phyloP scores from a whole-genome alignment of 192 early-diverging fungal genomes.

The Cetraspora pellucida region DNA sequence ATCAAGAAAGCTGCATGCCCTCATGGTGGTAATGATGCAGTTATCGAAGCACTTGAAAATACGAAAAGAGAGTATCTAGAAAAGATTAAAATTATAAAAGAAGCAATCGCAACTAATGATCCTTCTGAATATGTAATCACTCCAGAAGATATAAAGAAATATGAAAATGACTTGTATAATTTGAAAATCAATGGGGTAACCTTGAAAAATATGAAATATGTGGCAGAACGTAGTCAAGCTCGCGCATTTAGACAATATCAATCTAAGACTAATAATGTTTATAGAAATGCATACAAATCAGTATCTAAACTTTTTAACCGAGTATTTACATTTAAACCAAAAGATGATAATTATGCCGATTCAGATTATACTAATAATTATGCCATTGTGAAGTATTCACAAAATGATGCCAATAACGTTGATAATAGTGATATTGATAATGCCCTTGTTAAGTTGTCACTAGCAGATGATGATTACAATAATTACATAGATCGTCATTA shows the following conservation, averaged over 20 bases:
- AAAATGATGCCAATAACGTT: too few relatives aligned
- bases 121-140: slow-evolving; percentile 17
- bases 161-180: slow-evolving; percentile 32
- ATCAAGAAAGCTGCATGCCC: slow-evolving; percentile 24
- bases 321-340: too few relatives aligned
- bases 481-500: too few relatives aligned
- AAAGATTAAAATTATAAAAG: slow-evolving; percentile 37
- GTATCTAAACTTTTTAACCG: too few relatives aligned
- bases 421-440: too few relatives aligned
- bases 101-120: slow-evolving; percentile 29
- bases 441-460: too few relatives aligned
- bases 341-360: too few relatives aligned
- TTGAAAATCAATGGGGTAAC: slow-evolving; percentile 35
- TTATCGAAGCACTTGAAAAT: slow-evolving; percentile 15
- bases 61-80: slow-evolving; percentile 29
- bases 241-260: not conserved
- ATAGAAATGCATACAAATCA: too few relatives aligned
- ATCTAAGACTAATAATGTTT: not conserved
- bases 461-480: too few relatives aligned
- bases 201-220: slow-evolving; percentile 25
- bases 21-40: slow-evolving; percentile 24
- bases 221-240: not conserved
- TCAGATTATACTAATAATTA: too few relatives aligned
- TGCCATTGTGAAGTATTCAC: too few relatives aligned
- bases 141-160: slow-evolving; percentile 3